phyloP scores from a whole-genome alignment of 139 green algal species.

The Auxenochlorella protothecoides region DNA sequence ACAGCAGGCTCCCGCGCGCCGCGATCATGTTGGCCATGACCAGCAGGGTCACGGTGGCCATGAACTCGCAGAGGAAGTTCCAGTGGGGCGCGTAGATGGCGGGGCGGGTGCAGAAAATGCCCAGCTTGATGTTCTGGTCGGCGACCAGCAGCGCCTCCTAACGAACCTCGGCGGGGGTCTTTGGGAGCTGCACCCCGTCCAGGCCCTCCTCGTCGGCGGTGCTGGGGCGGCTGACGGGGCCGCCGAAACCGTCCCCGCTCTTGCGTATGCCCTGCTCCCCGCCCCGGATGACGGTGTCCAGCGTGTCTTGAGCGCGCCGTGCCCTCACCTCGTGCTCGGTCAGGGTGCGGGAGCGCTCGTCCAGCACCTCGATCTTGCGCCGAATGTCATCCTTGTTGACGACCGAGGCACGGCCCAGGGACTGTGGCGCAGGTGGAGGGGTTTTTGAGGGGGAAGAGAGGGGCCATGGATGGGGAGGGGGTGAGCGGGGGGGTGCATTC shows the following conservation, averaged over 20 bases:
- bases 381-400: too few species aligned
- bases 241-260: too few species aligned
- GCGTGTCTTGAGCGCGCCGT: background rate
- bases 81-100: slow-evolving; percentile 40
- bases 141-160: slow-evolving; percentile 15
- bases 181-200: too few species aligned
- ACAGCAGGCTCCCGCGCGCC: slow-evolving; percentile 5
- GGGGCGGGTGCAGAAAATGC: slow-evolving; percentile 50
- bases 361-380: too few species aligned
- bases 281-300: background rate
- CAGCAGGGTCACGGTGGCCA: slow-evolving; percentile 12
- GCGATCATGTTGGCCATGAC: slow-evolving; percentile 19
- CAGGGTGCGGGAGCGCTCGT: background rate
- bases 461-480: too few species aligned
- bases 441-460: too few species aligned
- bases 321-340: background rate
- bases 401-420: too few species aligned
- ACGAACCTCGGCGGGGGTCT: background rate
- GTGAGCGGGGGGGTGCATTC: too few species aligned
- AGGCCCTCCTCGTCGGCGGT: background rate
- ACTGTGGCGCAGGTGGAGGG: too few species aligned
- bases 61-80: slow-evolving; percentile 24
- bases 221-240: too few species aligned
- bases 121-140: slow-evolving; percentile 56
- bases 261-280: background rate